Conservation (phyloP, 2,329 filamentous ascomycete species). For the Pyrenophora graminea region DNA sequence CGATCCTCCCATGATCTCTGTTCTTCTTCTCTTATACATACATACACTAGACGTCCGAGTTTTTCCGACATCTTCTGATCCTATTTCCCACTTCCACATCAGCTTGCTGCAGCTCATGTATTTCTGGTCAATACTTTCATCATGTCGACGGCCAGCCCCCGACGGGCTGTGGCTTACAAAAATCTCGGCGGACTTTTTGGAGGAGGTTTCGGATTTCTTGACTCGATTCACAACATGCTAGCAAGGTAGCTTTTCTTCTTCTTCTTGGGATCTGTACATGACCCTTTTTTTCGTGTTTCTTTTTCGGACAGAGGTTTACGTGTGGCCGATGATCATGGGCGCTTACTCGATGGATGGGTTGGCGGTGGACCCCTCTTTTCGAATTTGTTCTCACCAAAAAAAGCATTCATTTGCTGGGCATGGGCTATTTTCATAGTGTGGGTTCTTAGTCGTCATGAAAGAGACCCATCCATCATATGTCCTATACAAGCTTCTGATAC, state of each 20-base stretch:
- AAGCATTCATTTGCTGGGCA: no score
- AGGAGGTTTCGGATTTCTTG: constrained; percentile 23
- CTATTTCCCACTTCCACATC: constrained; percentile 1
- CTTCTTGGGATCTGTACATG: background rate
- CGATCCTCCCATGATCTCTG: background rate
- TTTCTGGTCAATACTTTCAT: constrained; percentile 30
- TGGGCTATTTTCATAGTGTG: no score
- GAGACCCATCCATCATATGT: no score
- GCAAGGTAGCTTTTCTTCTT: background rate
- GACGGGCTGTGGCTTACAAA: background rate
- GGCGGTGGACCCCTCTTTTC: no score
- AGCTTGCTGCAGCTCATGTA: constrained; percentile 3
- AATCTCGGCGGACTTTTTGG: constrained; percentile 30
- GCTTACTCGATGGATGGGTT: no score
- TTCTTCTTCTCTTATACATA: background rate
- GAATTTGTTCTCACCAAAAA: no score
- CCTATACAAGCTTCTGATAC: no score
- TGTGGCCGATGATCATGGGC: no score
- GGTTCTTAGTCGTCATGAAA: no score
- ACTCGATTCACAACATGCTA: background rate
- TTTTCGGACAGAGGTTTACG: no score
- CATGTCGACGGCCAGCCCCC: constrained; percentile 12
- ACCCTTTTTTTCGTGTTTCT: no score
- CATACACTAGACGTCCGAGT: constrained; percentile 5
- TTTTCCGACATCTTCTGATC: constrained; percentile 5